These are phyloP conservation scores for Debaryomyces prosopidis DNA, from an alignment of 805 yeast genomes.

Conservation along the genomic window DNA sequence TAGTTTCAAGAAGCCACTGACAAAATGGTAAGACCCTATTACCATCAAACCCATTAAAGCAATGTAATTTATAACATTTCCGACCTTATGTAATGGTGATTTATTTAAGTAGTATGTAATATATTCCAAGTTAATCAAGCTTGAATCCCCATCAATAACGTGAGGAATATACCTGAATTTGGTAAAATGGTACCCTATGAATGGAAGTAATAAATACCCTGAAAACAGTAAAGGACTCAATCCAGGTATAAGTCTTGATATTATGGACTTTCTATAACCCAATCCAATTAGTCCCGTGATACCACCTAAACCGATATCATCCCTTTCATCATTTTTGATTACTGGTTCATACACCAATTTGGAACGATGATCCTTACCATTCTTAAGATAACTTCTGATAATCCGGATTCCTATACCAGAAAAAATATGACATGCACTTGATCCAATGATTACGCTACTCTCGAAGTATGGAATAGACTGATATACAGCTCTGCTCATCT, in stretches of 20 bases:
- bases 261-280: slow-evolving; percentile 50
- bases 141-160: slow-evolving; percentile 64
- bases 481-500: slow-evolving; percentile 62
- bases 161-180: slow-evolving; percentile 52
- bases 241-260: slow-evolving; percentile 45
- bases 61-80: slow-evolving; percentile 26
- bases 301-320: slow-evolving; percentile 62
- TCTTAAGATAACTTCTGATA: slow-evolving; percentile 26
- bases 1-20: slow-evolving; percentile 54
- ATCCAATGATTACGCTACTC: slow-evolving; percentile 44
- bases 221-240: slow-evolving; percentile 57
- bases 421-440: slow-evolving; percentile 48
- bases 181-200: slow-evolving; percentile 46
- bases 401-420: slow-evolving; percentile 53
- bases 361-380: neutral
- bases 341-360: slow-evolving; percentile 13
- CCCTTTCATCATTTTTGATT: slow-evolving; percentile 36
- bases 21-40: slow-evolving; percentile 51
- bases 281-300: slow-evolving; percentile 54
- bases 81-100: slow-evolving; percentile 15
- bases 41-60: slow-evolving; percentile 35
- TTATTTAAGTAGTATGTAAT: slow-evolving; percentile 38
- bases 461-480: slow-evolving; percentile 53
- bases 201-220: slow-evolving; percentile 54
- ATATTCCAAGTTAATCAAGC: slow-evolving; percentile 53